Evolutionary conservation across 2,329 filamentous ascomycete species (phyloP).

Genomic region (Sordariomycetes sp.): DNA sequence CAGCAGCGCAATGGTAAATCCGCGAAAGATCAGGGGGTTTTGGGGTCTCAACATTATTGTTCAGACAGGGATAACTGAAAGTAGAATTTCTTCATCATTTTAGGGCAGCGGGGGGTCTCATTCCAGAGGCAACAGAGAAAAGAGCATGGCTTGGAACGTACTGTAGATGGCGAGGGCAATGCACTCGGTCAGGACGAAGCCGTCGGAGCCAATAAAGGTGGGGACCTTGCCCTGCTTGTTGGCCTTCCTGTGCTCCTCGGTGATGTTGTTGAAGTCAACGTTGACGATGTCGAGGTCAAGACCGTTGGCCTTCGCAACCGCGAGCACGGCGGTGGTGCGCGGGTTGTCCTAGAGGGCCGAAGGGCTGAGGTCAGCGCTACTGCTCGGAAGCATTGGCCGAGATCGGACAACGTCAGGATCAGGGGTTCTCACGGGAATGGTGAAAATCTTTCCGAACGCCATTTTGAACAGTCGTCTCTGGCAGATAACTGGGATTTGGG

Average conservation of each 20-base stretch:
- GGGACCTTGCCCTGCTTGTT: slow-evolving; percentile 87
- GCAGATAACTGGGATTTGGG: slow-evolving; percentile 12
- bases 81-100: slow-evolving; percentile 62
- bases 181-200: slow-evolving; percentile 75
- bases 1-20: slow-evolving; percentile 11
- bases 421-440: slow-evolving; percentile 50
- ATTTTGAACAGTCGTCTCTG: slow-evolving; percentile 39
- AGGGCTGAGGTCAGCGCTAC: not conserved
- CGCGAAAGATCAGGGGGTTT: slow-evolving; percentile 49
- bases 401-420: slow-evolving; percentile 3
- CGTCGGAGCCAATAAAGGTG: slow-evolving; percentile 84
- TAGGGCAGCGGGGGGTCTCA: not conserved
- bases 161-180: slow-evolving; percentile 96
- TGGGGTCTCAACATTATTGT: slow-evolving; percentile 74
- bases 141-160: slow-evolving; percentile 41
- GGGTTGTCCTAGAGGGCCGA: slow-evolving; percentile 58
- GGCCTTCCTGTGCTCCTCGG: slow-evolving; percentile 68
- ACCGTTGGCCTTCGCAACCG: slow-evolving; percentile 94
- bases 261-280: slow-evolving; percentile 51
- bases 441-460: slow-evolving; percentile 97
- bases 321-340: slow-evolving; percentile 77
- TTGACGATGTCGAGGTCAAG: slow-evolving; percentile 80
- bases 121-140: not conserved
- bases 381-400: not conserved
- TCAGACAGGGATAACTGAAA: slow-evolving; percentile 99